Evolutionary conservation across 805 yeast genomes (phyloP).

Genomic region (Maudiozyma saulgeensis): DNA sequence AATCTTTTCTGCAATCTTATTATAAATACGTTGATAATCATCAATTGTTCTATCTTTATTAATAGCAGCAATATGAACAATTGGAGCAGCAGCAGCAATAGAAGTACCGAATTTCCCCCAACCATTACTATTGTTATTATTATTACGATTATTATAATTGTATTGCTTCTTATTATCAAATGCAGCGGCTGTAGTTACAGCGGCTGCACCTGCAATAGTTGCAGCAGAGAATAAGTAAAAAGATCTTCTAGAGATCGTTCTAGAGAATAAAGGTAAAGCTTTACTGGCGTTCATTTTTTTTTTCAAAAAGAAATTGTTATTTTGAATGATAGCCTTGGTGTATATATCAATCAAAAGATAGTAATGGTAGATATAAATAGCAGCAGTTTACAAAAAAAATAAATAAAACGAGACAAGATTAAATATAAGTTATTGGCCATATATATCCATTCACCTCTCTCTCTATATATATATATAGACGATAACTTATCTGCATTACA

Average conservation of each 20-base stretch:
- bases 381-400: too few relatives aligned
- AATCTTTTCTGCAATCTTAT: conserved; percentile 58
- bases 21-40: conserved; percentile 60
- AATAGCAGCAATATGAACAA: conserved; percentile 28
- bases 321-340: too few relatives aligned
- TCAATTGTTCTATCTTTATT: conserved; percentile 26
- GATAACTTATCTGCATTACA: too few relatives aligned
- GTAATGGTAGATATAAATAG: too few relatives aligned
- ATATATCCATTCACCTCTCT: too few relatives aligned
- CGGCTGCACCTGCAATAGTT: conserved; percentile 20
- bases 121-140: conserved; percentile 10
- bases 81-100: conserved; percentile 28
- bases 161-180: conserved; percentile 10
- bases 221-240: conserved; percentile 21
- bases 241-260: conserved; percentile 16
- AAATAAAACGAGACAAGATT: too few relatives aligned
- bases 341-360: too few relatives aligned
- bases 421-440: too few relatives aligned
- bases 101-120: conserved; percentile 3
- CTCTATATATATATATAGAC: too few relatives aligned
- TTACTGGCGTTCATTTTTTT: conserved; percentile 1
- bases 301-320: too few relatives aligned
- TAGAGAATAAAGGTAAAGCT: conserved; percentile 11
- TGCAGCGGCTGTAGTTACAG: conserved; percentile 24
- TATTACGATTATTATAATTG: conserved; percentile 13